Base-by-base conservation (phyloP, 164 flowering plant species). In the Echeveria elegans region DNA sequence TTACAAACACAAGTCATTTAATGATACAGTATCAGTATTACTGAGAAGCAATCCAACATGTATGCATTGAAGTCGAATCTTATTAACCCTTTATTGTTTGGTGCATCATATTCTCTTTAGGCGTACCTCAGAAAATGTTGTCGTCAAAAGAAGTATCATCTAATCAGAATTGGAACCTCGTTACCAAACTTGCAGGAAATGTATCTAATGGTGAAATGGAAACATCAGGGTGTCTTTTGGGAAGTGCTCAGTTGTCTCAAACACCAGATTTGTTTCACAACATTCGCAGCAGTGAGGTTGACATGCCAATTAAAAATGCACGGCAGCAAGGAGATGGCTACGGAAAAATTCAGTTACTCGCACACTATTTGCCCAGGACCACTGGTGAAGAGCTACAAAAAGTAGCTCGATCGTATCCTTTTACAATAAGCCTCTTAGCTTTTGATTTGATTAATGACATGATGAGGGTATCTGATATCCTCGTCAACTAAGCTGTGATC, bases 331-430 rank as follows among this genome's bases (percentile, higher is more conserved):
- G 77, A 52, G 87, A 85, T 73, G 84, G 82, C 38, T 72, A 85
- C 38, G 79, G 83, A 1, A 70, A 82, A 64, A 84, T 75, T 67
- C 85, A 85, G 71, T 65, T 85, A 69, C 87, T 85, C 72, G 83
- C 90, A 63, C 87, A 85, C 26, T 86, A 86, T 70, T 86, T 85
- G 90, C 90, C 90, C 24, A 76, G 82, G 70, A 82, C 82, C 62
- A 86, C 88, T 4, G 88, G 82, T 68, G 85, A 82, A 68, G 90
- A 86, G 64, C 72, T 86, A 66, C 90, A 86, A 73, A 82, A 83
- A 72, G 75, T 86, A 67, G 81, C 88, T 72, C 86, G 83, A 81
- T 86, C 78, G 87, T 86, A 86, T 86, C 86, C 88, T 56, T 56
- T 28, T 53, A n/a, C n/a, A n/a, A n/a, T n/a, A n/a, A n/a, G n/a